These are phyloP conservation scores for Chaetomium sp. DNA, from an alignment of 2,329 filamentous ascomycete genomes.

Conservation along the genomic window DNA sequence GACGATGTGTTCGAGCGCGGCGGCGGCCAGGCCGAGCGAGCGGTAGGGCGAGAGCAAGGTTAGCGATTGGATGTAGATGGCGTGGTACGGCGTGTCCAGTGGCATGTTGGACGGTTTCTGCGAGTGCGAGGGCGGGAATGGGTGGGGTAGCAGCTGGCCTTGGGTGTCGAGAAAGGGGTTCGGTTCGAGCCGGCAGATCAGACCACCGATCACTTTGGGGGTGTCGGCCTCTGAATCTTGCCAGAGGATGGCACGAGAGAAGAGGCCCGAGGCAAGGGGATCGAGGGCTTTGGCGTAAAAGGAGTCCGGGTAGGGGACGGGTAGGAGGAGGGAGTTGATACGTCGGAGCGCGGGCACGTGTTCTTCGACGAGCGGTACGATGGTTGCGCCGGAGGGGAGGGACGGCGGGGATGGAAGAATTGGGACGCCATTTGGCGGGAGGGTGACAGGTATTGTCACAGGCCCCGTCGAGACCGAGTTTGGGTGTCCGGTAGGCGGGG, in stretches of 20 bases:
- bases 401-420: conserved; percentile 42
- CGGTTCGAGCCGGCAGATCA: conserved; percentile 65
- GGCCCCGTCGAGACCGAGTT: not conserved
- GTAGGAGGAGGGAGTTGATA: conserved; percentile 66
- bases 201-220: conserved; percentile 60
- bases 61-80: conserved; percentile 67
- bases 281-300: conserved; percentile 62
- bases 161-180: conserved; percentile 41
- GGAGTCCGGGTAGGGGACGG: conserved; percentile 63
- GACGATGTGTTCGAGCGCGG: conserved; percentile 57
- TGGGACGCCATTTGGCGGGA: conserved; percentile 34
- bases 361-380: conserved; percentile 52
- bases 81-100: conserved; percentile 41
- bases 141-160: conserved; percentile 24
- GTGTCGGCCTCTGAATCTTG: conserved; percentile 44
- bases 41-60: conserved; percentile 66
- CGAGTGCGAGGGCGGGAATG: conserved; percentile 2
- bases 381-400: conserved; percentile 52
- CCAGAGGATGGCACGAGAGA: conserved; percentile 64
- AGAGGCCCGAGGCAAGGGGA: conserved; percentile 52
- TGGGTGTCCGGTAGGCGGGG: conserved; percentile 11
- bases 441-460: conserved; percentile 25
- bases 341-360: conserved; percentile 63
- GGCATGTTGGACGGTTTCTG: conserved; percentile 11
- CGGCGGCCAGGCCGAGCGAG: conserved; percentile 59